These are phyloP conservation scores for Myotisia sp. DNA, from an alignment of 2,329 filamentous ascomycete genomes.

Conservation along the genomic window DNA sequence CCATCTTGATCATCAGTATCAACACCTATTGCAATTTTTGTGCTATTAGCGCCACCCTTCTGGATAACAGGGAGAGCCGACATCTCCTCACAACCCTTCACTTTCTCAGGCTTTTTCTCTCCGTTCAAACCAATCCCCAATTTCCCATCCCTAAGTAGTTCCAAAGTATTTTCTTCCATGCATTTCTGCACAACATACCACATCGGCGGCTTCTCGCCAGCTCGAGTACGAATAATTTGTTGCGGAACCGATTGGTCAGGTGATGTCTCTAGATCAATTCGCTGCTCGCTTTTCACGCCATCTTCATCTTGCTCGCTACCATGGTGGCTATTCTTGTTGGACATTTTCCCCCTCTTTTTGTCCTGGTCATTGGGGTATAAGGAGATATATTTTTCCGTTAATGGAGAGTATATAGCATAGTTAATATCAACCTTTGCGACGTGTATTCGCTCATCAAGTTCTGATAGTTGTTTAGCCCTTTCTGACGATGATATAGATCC, in stretches of 20 bases:
- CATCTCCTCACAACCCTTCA: background rate
- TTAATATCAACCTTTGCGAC: conserved; percentile 44
- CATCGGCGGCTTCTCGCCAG: conserved; percentile 25
- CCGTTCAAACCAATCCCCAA: conserved; percentile 17
- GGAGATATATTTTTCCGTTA: conserved; percentile 45
- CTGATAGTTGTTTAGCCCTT: conserved; percentile 12
- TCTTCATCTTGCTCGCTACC: conserved; percentile 4
- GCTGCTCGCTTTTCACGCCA: background rate
- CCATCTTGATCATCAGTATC: conserved; percentile 8
- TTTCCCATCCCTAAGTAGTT: conserved; percentile 29
- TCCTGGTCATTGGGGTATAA: conserved; percentile 34
- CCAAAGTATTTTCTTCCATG: conserved; percentile 31
- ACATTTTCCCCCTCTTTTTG: conserved; percentile 8
- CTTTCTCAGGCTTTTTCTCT: conserved; percentile 10
- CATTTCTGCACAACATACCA: conserved; percentile 33
- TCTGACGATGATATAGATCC: background rate
- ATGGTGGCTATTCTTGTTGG: conserved; percentile 1
- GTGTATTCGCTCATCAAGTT: conserved; percentile 29
- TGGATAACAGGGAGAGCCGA: background rate
- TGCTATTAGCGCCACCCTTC: background rate
- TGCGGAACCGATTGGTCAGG: too few species aligned
- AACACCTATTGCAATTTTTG: conserved; percentile 9
- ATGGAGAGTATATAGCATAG: conserved; percentile 48
- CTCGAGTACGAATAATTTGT: conserved; percentile 13
- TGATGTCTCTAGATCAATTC: conserved; percentile 6